Conservation (phyloP, 805 yeast genomes). For the Lachancea meyersii region DNA sequence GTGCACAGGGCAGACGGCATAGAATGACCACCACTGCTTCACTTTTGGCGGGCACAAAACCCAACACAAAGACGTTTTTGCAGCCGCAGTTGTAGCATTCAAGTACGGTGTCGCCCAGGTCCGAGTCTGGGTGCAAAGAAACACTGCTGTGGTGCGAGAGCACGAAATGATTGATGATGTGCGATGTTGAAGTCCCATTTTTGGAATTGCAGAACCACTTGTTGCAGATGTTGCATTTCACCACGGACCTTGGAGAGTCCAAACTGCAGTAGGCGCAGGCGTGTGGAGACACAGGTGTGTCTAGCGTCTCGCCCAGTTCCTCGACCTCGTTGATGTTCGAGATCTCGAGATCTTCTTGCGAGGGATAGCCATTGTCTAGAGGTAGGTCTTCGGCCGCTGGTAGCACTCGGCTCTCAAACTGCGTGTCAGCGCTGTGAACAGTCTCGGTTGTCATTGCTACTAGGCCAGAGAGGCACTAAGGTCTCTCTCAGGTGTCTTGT, state of each 20-base stretch:
- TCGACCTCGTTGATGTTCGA: constrained; percentile 2
- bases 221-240: constrained; percentile 67
- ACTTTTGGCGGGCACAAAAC: constrained; percentile 80
- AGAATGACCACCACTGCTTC: constrained; percentile 81
- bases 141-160: constrained; percentile 71
- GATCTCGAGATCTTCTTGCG: background rate
- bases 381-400: background rate
- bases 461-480: background rate
- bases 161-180: constrained; percentile 80
- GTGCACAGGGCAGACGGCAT: constrained; percentile 87
- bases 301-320: constrained; percentile 6
- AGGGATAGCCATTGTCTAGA: background rate
- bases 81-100: constrained; percentile 91
- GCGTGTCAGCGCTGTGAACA: background rate
- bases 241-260: constrained; percentile 55
- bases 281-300: constrained; percentile 29
- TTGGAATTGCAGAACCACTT: constrained; percentile 89
- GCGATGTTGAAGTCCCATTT: constrained; percentile 56
- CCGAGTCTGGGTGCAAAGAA: constrained; percentile 70
- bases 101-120: constrained; percentile 76
- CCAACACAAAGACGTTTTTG: constrained; percentile 71
- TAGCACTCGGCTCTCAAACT: background rate
- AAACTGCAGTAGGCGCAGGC: constrained; percentile 72
- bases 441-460: background rate
- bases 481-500: background rate